Conservation (phyloP, 2,329 filamentous ascomycete genomes). For the Fusarium sp. region DNA sequence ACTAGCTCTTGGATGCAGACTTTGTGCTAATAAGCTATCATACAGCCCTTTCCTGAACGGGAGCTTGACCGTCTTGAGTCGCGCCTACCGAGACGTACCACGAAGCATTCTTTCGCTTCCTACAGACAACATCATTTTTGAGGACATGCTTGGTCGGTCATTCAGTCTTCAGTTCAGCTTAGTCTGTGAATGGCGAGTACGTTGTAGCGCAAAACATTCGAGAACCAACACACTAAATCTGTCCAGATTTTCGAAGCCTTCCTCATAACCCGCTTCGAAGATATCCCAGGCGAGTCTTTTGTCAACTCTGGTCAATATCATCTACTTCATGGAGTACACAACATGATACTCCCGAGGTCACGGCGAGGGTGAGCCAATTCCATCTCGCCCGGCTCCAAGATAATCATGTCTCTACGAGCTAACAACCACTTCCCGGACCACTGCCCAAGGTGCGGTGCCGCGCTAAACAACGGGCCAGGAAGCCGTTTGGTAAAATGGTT, state of each 20-base stretch:
- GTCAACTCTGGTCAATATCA: not conserved
- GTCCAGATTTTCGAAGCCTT: not conserved
- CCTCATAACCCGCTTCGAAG: not conserved
- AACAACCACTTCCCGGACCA: not conserved
- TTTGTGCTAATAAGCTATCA: not conserved
- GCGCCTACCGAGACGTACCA: not conserved
- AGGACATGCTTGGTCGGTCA: not conserved
- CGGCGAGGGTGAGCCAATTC: not conserved
- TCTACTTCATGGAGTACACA: not conserved
- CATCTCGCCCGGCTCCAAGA: not conserved
- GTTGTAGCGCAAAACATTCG: too few species aligned
- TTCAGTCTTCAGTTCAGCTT: not conserved
- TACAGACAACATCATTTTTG: not conserved
- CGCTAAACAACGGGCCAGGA: not conserved
- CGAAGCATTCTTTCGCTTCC: not conserved
- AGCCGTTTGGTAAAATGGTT: not conserved
- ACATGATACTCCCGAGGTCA: not conserved
- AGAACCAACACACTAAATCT: too few species aligned
- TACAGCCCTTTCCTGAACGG: not conserved
- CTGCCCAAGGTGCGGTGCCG: not conserved
- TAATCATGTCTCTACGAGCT: not conserved
- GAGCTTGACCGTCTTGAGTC: not conserved
- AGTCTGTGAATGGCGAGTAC: not conserved
- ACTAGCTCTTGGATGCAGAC: too few species aligned
- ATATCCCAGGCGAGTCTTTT: not conserved